Evolutionary conservation across 2,329 filamentous ascomycete species (phyloP).

Genomic region (Aspergillus floridensis): DNA sequence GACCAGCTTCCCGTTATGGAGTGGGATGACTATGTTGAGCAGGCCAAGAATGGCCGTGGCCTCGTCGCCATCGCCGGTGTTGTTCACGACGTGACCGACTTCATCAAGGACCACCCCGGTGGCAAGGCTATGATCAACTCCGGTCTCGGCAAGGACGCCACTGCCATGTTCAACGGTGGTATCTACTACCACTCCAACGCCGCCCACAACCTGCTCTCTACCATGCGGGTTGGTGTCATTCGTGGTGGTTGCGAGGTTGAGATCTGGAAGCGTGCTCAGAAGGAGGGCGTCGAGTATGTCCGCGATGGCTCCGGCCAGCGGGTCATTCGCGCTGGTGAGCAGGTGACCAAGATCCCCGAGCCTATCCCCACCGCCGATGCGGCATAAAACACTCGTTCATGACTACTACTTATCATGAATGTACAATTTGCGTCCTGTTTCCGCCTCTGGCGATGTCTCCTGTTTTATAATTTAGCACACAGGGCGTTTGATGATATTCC

Average conservation of each 20-base stretch:
- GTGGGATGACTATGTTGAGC: conserved; percentile 81
- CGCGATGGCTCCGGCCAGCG: conserved; percentile 78
- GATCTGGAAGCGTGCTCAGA: conserved; percentile 86
- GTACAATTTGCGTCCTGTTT: conserved; percentile 9
- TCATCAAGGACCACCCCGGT: conserved; percentile 88
- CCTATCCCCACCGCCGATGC: conserved; percentile 81
- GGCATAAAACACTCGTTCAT: conserved; percentile 45
- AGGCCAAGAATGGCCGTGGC: conserved; percentile 73
- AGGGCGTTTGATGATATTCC: conserved; percentile 20
- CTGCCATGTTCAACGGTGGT: conserved; percentile 87
- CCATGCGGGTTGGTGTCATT: conserved; percentile 83
- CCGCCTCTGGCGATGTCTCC: conserved; percentile 7
- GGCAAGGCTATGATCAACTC: conserved; percentile 82
- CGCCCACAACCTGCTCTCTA: conserved; percentile 82
- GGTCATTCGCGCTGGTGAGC: conserved; percentile 80
- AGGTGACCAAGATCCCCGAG: conserved; percentile 78
- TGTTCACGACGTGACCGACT: conserved; percentile 78
- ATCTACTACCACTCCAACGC: conserved; percentile 89
- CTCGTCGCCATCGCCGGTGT: conserved; percentile 78
- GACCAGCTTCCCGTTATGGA: conserved; percentile 81
- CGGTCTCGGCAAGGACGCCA: conserved; percentile 82
- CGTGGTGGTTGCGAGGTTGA: conserved; percentile 85
- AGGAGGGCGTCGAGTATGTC: conserved; percentile 72
- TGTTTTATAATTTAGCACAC: conserved; percentile 24
- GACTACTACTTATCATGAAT: conserved; percentile 7